Conservation (phyloP, 2,329 filamentous ascomycete species). For the Xylaria sp. region DNA sequence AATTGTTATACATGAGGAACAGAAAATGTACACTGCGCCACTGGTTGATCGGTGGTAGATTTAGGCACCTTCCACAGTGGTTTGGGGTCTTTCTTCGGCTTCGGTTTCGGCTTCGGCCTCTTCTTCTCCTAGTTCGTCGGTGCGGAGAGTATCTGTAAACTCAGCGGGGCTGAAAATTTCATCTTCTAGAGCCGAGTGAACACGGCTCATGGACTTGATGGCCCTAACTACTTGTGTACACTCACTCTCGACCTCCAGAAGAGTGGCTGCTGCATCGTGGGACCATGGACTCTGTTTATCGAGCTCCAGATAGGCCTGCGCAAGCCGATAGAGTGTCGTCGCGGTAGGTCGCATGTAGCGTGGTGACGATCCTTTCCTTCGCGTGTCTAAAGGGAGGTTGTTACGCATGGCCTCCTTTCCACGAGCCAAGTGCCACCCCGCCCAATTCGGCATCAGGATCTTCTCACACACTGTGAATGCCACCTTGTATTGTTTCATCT, state of each 20-base stretch:
- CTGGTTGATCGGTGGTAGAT: not conserved
- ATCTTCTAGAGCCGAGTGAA: constrained; percentile 36
- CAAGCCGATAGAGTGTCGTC: constrained; percentile 55
- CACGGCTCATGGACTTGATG: constrained; percentile 41
- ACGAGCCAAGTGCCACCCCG: constrained; percentile 66
- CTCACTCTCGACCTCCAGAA: constrained; percentile 46
- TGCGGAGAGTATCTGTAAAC: constrained; percentile 15
- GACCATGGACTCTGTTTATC: constrained; percentile 57
- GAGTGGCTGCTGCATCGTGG: constrained; percentile 47
- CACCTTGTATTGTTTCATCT: constrained; percentile 61
- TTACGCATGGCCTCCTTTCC: constrained; percentile 34
- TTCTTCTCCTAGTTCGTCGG: not conserved
- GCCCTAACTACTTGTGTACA: constrained; percentile 43
- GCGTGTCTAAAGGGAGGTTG: constrained; percentile 46
- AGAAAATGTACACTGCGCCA: not conserved
- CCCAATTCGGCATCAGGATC: constrained; percentile 78
- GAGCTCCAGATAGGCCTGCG: constrained; percentile 56
- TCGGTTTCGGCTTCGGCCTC: not conserved
- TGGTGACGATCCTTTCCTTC: constrained; percentile 46
- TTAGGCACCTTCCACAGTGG: not conserved
- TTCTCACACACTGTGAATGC: constrained; percentile 79
- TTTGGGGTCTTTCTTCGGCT: not conserved
- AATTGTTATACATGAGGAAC: constrained; percentile 11
- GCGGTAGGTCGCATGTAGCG: constrained; percentile 48
- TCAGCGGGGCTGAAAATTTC: constrained; percentile 34